Base-by-base conservation (phyloP, 805 yeast genomes). In the Suhomyces tanzawaensis region DNA sequence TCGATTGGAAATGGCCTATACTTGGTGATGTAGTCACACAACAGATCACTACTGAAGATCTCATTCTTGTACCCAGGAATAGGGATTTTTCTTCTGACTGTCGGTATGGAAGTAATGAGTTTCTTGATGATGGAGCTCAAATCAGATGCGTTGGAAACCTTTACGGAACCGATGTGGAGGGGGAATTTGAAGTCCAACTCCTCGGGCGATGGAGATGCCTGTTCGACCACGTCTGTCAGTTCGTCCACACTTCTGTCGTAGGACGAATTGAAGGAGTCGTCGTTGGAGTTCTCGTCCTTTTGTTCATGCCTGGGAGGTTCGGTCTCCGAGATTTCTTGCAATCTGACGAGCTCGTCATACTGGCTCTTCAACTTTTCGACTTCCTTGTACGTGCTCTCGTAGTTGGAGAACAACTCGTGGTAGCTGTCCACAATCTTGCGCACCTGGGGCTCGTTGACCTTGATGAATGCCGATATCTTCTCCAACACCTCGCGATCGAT, bases 41-140 rank as follows among this genome's bases (percentile, higher is more conserved):
- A 40, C 19, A 59, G 60, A 23, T 67, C 69, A 41, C 72, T 65
- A 33, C 62, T 57, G 48, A 69, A 69, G 6, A 62, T 59, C 27
- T 67, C 69, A 35, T 58, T 60, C 32, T 55, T 58, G 39, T 62
- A 64, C 1, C 74, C 72, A 2, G 73, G 72, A 14, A 69, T 43
- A 0, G 67, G 65, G 15, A 69, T 58, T 34, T 55, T 63, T 19
- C 72, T 50, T 39, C 53, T 59, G 3, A 47, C 44, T 1, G 58
- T 49, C 3, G 58, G 54, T 4, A 69, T 53, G 2, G 48, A 32
- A 5, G 29, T 17, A 4, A 59, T 56, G 36, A 63, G 44, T 7
- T 47, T 41, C 8, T 40, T 23, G 7, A 69, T 29, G 21, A 69
- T 52, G 1, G 24, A 25, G 2, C 53, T 36, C 7, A 69, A 45